Evolutionary conservation across 345 rosid genomes (phyloP), one percentile per base, ranked within the genome.

Genomic region (Lagerstroemia speciosa): DNA sequence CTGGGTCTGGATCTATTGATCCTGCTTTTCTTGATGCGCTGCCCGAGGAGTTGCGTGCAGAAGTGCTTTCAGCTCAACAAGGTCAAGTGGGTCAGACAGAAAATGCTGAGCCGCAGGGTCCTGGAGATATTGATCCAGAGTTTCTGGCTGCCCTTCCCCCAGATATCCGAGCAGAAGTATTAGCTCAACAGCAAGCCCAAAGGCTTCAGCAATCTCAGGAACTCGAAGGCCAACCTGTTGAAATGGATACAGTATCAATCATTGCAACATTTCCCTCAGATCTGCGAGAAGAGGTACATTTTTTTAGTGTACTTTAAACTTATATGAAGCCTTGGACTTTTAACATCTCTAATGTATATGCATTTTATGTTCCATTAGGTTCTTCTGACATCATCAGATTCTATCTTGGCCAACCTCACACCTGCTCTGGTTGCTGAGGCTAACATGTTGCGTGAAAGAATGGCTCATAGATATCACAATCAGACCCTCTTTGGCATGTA

Each of bases 381-480:
- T 74, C 89, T 93, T 62, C 77, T 93, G 62, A 93, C 98, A 36
- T 93, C 98, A 40, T 87, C 94, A n/a, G 98, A 93, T 85, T 96
- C 97, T 69, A 84, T 93, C 72, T 92, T 93, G 74, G 92, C 98
- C 69, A 93, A 91, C 84, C 87, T 93, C 72, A 91, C 98, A 22
- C 98, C 98, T 66, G 98, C 97, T 1, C 92, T 93, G 70, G 97
- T 93, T 68, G 96, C 97, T 67, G 98, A 93, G 92, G 98, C 98
- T 63, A 91, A 89, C 81, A 86, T 91, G 98, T 75, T 93, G 76
- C 93, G 98, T 31, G 98, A 93, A 77, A 89, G 98, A 78, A 87
- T 91, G 73, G 97, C 98, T 34, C 88, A 89, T 78, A 86, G 96
- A 61, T 86, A 89, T 78, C 89, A 82, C 69, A 93, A 85, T 72